Evolutionary conservation across 805 yeast species (phyloP), one percentile per base, ranked within the genome.

Genomic region (Clavispora asparagi): DNA sequence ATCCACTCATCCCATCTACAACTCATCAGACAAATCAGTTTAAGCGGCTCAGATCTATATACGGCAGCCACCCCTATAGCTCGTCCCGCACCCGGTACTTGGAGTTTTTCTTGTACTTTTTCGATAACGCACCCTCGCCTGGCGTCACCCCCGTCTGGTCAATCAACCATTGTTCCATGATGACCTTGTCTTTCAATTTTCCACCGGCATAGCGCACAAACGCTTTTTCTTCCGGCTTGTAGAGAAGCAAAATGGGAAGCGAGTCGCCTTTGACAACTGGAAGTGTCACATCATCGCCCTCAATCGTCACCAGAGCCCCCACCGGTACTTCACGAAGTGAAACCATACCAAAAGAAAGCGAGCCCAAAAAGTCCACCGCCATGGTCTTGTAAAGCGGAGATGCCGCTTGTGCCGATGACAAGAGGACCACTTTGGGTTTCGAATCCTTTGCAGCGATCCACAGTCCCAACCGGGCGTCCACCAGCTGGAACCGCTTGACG

Each of bases 321-420:
- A 14, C 36, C 8, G 30, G 40, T 1, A 40, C 29, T 7, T 37
- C 29, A 25, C 41, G 41, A 6, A 67, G 48, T 6, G 69, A 68
- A 32, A 67, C 61, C 59, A 68, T 74, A 1, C 74, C 83, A 54
- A 78, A 73, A 37, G 79, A 77, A 3, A 77, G 59, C 2, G 60
- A 50, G 0, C 74, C 81, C 37, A 83, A 60, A 62, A 80, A 83
- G 59, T 87, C 95, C 45, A 87, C 71, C 2, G 92, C 89, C 49
- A 88, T 65, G 1, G 85, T 66, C 57, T 83, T 86, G 56, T 74
- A 74, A 46, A 82, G 60, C 1, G 89, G 78, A 9, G 85, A 71
- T 5, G 81, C 62, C 37, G 63, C 65, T 17, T 66, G 69, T 42
- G 75, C 74, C 39, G 73, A 68, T 1, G 88, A 72, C 25, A 86